phyloP scores from a whole-genome alignment of 1,284 basidiomycete species.

The Mrakiaceae sp. region DNA sequence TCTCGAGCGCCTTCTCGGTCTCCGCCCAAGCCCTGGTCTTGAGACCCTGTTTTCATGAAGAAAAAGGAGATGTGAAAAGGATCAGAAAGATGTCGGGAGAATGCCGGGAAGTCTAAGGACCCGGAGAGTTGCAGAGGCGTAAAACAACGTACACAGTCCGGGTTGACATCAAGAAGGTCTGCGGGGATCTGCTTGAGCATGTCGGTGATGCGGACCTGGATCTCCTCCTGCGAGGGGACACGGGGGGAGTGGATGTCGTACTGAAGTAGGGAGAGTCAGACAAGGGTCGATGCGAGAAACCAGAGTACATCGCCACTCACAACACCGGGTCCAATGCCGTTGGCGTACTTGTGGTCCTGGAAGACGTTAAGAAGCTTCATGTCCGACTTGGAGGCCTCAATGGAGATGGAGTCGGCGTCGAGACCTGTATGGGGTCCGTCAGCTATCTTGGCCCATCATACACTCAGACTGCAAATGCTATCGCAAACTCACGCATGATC shows the following conservation, averaged over 20 bases:
- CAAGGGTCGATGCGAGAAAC: constrained; percentile 7
- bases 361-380: constrained; percentile 95
- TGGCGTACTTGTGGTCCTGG: constrained; percentile 90
- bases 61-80: neutral
- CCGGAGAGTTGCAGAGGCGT: constrained; percentile 31
- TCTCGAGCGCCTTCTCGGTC: constrained; percentile 74
- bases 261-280: neutral
- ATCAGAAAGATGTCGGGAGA: neutral
- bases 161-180: constrained; percentile 83
- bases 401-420: constrained; percentile 98
- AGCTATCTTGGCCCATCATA: neutral
- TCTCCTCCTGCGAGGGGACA: constrained; percentile 87
- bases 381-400: constrained; percentile 96
- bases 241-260: constrained; percentile 99
- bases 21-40: constrained; percentile 97
- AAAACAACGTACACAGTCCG: constrained; percentile 45
- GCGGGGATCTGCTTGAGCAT: constrained; percentile 71
- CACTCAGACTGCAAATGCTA: neutral
- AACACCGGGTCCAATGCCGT: constrained; percentile 96
- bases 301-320: neutral
- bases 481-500: neutral
- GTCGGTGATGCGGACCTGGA: constrained; percentile 79
- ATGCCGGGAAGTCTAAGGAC: constrained; percentile 4
- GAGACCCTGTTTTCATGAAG: constrained; percentile 36
- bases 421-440: constrained; percentile 65